Evolutionary conservation across 2,329 filamentous ascomycete species (phyloP).

Genomic region (Myrmaecium sp.): DNA sequence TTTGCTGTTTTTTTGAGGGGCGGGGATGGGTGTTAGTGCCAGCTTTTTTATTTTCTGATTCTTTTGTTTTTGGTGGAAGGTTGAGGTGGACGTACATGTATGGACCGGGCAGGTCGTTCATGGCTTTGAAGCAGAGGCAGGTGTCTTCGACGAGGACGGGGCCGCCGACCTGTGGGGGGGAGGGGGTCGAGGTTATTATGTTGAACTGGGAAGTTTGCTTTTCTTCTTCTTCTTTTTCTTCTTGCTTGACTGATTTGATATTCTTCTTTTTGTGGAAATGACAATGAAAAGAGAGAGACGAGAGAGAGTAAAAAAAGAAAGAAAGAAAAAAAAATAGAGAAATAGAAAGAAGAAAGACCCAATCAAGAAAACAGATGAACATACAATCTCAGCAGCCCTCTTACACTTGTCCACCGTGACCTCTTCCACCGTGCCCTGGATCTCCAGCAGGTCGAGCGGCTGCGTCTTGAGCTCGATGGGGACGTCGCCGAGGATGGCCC

Average conservation of each 20-base stretch:
- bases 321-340: constrained; percentile 1
- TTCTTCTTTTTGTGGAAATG: constrained; percentile 2
- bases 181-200: constrained; percentile 2
- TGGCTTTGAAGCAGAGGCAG: constrained; percentile 77
- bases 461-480: constrained; percentile 57
- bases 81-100: constrained; percentile 58
- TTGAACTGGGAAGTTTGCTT: constrained; percentile 4
- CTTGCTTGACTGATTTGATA: constrained; percentile 3
- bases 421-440: constrained; percentile 85
- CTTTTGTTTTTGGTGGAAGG: neutral
- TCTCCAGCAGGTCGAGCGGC: constrained; percentile 66
- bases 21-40: neutral
- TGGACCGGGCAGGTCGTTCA: constrained; percentile 80
- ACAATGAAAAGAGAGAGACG: neutral
- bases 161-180: constrained; percentile 47
- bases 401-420: constrained; percentile 79
- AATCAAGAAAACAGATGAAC: constrained; percentile 8
- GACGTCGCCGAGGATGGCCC: constrained; percentile 61
- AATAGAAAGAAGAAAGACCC: constrained; percentile 1
- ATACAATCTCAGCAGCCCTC: constrained; percentile 60
- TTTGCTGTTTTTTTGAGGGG: constrained; percentile 43
- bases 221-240: neutral
- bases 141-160: constrained; percentile 95
- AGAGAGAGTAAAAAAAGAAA: constrained; percentile 1
- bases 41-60: too few relatives aligned